Conservation (phyloP, 768 basidiomycete genomes). For the Dictyophora rubrovolvata region DNA sequence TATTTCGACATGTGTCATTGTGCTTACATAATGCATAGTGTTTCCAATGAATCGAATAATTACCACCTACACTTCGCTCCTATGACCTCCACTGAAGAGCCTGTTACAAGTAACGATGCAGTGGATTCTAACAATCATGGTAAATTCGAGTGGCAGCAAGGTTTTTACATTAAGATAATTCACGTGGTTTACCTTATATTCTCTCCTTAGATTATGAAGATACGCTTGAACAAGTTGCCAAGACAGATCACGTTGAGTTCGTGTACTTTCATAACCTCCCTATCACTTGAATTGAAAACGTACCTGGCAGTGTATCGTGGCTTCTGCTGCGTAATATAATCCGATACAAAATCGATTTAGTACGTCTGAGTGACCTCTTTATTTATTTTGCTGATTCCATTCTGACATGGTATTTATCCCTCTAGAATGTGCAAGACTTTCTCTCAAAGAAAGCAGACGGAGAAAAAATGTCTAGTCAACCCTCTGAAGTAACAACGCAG, state of each 20-base stretch:
- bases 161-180: constrained; percentile 20
- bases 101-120: too few relatives aligned
- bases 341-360: constrained; percentile 62
- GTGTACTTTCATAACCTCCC: constrained; percentile 16
- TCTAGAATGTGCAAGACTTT: not conserved
- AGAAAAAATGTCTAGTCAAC: constrained; percentile 15
- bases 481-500: not conserved
- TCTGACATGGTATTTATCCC: not conserved
- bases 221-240: constrained; percentile 51
- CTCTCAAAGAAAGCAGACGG: constrained; percentile 18
- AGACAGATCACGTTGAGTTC: constrained; percentile 55
- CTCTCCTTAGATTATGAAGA: constrained; percentile 42
- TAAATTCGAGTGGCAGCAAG: constrained; percentile 41
- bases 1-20: not conserved
- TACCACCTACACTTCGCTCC: not conserved
- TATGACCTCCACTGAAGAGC: not conserved
- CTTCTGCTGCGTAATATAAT: constrained; percentile 54
- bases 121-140: not conserved
- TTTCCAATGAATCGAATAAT: too few relatives aligned
- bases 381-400: constrained; percentile 15
- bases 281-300: not conserved
- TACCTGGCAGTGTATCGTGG: constrained; percentile 53
- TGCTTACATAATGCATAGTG: too few relatives aligned
- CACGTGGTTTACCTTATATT: not conserved
- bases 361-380: constrained; percentile 18